Evolutionary conservation across 192 early-diverging fungal species (phyloP).

Genomic region (Coemansia sp.): DNA sequence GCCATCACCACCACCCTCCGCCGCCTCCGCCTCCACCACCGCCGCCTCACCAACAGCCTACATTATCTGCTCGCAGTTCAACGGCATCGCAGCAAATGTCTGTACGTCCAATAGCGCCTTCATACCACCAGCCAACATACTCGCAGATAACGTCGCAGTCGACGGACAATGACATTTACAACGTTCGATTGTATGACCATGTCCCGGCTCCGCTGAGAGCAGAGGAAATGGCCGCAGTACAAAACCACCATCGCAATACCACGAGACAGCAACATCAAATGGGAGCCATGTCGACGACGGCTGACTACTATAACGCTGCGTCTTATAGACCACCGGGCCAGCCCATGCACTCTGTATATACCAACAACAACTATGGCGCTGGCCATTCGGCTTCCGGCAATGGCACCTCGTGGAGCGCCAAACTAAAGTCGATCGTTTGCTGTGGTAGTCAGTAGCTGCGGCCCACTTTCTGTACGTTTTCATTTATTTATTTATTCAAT

Average conservation of each 20-base stretch:
- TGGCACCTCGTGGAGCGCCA: conserved; percentile 22
- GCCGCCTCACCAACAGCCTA: conserved; percentile 15
- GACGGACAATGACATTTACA: conserved; percentile 39
- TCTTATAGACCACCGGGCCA: conserved; percentile 43
- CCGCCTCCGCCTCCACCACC: conserved; percentile 26
- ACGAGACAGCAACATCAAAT: conserved; percentile 12
- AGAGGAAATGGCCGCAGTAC: conserved; percentile 48
- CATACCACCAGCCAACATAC: conserved; percentile 17
- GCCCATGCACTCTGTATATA: conserved; percentile 38
- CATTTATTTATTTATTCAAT: conserved; percentile 12
- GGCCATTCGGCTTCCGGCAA: background rate
- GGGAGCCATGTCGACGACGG: conserved; percentile 19
- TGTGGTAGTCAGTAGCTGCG: conserved; percentile 16
- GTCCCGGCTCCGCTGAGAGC: conserved; percentile 39
- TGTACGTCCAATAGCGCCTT: conserved; percentile 16
- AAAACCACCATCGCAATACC: conserved; percentile 21
- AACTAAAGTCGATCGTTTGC: conserved; percentile 22
- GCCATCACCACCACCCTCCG: conserved; percentile 6
- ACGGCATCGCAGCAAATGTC: conserved; percentile 7
- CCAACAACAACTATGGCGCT: conserved; percentile 16
- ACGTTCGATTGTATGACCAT: conserved; percentile 45
- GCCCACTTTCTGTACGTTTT: background rate
- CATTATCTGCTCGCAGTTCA: background rate
- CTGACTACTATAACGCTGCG: conserved; percentile 42
- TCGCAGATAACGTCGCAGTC: conserved; percentile 14